Evolutionary conservation across 306 rosid genomes (phyloP).

Genomic region (Vachellia pachyceras): DNA sequence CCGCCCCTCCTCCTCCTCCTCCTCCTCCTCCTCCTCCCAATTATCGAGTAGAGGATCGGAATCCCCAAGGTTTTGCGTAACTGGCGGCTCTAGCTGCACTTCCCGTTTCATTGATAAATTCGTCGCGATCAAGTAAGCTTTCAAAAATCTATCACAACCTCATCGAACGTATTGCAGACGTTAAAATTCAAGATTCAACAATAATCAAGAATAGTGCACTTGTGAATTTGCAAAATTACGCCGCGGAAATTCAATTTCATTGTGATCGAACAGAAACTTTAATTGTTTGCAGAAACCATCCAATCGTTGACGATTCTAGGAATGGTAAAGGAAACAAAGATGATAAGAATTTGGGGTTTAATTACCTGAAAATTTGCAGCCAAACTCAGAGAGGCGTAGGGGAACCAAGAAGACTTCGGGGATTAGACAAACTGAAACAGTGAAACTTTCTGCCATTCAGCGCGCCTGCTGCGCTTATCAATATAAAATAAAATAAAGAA

Average conservation of each 20-base stretch:
- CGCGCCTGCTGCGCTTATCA: not conserved
- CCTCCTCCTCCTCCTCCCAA: conserved; percentile 50
- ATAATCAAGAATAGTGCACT: not conserved
- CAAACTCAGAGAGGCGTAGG: not conserved
- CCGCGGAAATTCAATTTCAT: not conserved
- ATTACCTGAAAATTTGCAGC: conserved; percentile 11
- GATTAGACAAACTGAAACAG: not conserved
- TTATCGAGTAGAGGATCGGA: conserved; percentile 79
- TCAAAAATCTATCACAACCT: conserved; percentile 47
- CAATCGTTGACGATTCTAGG: not conserved
- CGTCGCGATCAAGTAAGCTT: conserved; percentile 31
- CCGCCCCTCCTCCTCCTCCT: not conserved
- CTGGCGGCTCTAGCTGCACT: conserved; percentile 77
- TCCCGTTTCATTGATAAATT: conserved; percentile 75
- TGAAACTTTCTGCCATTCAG: not conserved
- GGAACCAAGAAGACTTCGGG: not conserved
- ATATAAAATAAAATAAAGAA: too few relatives aligned
- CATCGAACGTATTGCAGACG: conserved; percentile 26
- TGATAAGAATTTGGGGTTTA: not conserved
- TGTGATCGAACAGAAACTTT: not conserved
- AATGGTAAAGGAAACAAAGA: not conserved
- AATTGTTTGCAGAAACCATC: not conserved
- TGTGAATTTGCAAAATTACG: not conserved
- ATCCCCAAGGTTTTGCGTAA: conserved; percentile 66
- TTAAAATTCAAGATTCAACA: conserved; percentile 5